Percentiles rank a stretch among this genome's conserved stretches.
phyloP scores from a whole-genome alignment of 139 green algal genomes.

The Micromonas pusilla region DNA sequence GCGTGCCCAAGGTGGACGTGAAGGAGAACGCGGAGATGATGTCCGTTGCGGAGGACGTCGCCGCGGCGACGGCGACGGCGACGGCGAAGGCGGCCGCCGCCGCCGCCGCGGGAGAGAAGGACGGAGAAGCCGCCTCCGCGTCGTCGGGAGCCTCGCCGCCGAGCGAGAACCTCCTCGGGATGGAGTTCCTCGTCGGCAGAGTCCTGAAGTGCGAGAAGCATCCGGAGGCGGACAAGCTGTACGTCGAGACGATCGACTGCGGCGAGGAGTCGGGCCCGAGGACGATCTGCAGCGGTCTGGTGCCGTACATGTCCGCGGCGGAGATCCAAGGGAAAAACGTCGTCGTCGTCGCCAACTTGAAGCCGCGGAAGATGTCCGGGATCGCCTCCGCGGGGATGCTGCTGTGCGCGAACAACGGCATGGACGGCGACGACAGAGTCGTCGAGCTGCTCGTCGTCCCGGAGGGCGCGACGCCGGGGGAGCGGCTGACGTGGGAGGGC shows the following conservation, averaged over 20 bases:
- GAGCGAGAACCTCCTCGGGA: background rate
- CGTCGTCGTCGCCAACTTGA: constrained; percentile 74
- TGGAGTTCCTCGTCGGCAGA: constrained; percentile 4
- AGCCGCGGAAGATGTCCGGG: constrained; percentile 58
- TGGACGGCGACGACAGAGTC: constrained; percentile 45
- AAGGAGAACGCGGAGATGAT: background rate
- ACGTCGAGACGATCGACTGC: constrained; percentile 77
- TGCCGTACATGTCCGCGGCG: constrained; percentile 65
- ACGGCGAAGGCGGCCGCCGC: background rate
- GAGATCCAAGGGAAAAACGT: constrained; percentile 67
- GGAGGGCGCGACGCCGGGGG: constrained; percentile 50
- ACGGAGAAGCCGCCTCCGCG: background rate
- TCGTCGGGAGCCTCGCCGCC: background rate
- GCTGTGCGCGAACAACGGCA: constrained; percentile 58
- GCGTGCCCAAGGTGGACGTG: background rate
- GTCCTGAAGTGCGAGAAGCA: constrained; percentile 13
- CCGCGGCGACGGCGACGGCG: background rate
- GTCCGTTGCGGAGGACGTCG: background rate
- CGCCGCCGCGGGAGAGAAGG: background rate
- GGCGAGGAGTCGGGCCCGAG: constrained; percentile 62
- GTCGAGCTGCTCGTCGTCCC: constrained; percentile 69
- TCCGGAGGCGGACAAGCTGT: constrained; percentile 43
- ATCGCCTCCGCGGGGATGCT: constrained; percentile 76
- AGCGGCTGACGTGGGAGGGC: constrained; percentile 59
- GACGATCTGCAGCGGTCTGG: constrained; percentile 73